Percentiles rank a stretch among this genome's conserved stretches.
These are phyloP conservation scores for Petunia axillaris DNA, from an alignment of 257 asterid species.

Conservation along the genomic window DNA sequence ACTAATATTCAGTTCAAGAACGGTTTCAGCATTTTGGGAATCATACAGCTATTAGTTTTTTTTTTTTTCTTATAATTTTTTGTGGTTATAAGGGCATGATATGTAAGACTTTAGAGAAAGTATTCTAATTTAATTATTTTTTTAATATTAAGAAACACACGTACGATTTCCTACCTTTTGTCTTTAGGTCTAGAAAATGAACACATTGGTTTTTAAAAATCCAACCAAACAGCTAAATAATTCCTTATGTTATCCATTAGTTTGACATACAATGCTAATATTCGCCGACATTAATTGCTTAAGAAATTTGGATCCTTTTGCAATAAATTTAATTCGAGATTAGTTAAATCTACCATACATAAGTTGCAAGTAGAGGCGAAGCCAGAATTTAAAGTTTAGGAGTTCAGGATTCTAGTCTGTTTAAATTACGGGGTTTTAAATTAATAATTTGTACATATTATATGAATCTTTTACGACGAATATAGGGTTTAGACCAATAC, in stretches of 20 bases:
- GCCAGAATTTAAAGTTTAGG: too few species aligned
- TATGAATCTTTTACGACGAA: too few species aligned
- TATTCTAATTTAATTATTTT: too few species aligned
- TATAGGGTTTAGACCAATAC: too few species aligned
- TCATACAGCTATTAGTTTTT: too few species aligned
- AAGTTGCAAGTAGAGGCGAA: background rate
- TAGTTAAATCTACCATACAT: background rate
- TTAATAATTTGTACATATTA: too few species aligned
- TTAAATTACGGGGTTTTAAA: too few species aligned
- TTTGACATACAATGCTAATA: background rate
- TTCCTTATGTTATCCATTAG: slow-evolving; percentile 21
- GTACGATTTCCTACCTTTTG: slow-evolving; percentile 21
- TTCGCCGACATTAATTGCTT: slow-evolving; percentile 19
- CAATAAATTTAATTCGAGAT: background rate
- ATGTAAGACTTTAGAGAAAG: background rate
- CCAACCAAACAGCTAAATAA: slow-evolving; percentile 20
- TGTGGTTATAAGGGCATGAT: background rate
- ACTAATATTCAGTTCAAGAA: too few species aligned
- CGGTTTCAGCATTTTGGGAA: too few species aligned
- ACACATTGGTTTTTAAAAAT: slow-evolving; percentile 8
- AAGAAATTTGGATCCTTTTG: background rate
- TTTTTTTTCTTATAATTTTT: too few species aligned
- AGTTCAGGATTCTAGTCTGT: too few species aligned
- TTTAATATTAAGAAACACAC: background rate
- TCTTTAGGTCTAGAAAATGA: slow-evolving; percentile 8